phyloP scores from a whole-genome alignment of 495 filamentous ascomycete genomes.

The Penicillium atrosanguineum region DNA sequence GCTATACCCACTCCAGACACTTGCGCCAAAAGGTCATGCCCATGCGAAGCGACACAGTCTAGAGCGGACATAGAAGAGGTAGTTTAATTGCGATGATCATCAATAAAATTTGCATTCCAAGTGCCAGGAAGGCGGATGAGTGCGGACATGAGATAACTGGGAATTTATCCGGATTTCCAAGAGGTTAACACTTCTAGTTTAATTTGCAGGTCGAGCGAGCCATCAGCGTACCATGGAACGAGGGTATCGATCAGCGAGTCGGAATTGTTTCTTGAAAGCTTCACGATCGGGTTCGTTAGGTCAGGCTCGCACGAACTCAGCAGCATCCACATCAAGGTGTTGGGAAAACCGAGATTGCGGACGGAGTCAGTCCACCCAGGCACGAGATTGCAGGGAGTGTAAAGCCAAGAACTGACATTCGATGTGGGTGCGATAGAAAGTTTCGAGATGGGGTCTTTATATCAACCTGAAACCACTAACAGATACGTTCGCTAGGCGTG shows the following conservation, averaged over 20 bases:
- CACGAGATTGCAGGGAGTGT: not conserved
- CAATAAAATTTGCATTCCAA: not conserved
- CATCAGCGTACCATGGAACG: constrained; percentile 11
- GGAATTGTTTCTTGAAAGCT: not conserved
- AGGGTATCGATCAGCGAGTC: constrained; percentile 1
- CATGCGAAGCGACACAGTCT: not conserved
- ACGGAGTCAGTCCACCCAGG: not conserved
- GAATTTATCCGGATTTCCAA: not conserved
- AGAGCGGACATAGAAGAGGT: not conserved
- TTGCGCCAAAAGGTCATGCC: constrained; percentile 5
- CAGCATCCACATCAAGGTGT: not conserved
- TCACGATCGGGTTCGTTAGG: constrained; percentile 1
- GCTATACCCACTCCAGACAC: constrained; percentile 5
- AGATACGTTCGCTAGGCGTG: not conserved
- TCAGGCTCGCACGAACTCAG: not conserved
- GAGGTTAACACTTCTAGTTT: not conserved
- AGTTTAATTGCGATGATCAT: constrained; percentile 8
- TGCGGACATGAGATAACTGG: not conserved
- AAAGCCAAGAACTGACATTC: not conserved
- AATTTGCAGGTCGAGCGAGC: constrained; percentile 1
- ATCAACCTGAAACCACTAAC: constrained; percentile 16
- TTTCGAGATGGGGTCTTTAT: not conserved
- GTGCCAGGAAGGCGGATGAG: not conserved
- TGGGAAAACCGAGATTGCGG: constrained; percentile 3
- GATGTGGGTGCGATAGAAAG: not conserved